Percentiles rank a stretch among this genome's conserved stretches.
These are phyloP conservation scores for Oryza meyeriana DNA, from an alignment of 176 grass and related monocot species.

Conservation along the genomic window DNA sequence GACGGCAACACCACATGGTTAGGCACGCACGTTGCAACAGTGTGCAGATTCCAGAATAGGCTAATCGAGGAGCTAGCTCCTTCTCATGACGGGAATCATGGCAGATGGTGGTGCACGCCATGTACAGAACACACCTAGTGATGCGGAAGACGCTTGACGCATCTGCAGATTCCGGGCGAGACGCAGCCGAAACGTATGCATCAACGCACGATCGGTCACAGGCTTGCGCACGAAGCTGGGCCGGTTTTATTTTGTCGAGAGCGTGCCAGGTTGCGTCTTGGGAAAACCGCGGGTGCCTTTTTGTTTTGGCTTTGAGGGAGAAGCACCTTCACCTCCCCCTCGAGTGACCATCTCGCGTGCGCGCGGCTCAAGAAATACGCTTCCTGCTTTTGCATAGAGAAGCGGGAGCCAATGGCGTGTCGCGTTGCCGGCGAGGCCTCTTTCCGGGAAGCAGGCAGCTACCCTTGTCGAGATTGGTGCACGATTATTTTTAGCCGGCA, in stretches of 20 bases:
- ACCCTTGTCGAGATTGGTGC: neutral
- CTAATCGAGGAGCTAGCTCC: neutral
- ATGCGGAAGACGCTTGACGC: neutral
- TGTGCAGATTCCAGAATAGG: neutral
- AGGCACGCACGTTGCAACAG: neutral
- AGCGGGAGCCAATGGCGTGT: neutral
- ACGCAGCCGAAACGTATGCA: neutral
- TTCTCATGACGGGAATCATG: constrained; percentile 24
- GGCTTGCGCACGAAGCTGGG: neutral
- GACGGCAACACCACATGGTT: constrained; percentile 19
- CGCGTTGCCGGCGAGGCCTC: constrained; percentile 13
- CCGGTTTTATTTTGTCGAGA: neutral
- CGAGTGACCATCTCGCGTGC: too few species aligned
- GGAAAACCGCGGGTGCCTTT: neutral
- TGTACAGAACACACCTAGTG: neutral
- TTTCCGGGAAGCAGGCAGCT: constrained; percentile 36
- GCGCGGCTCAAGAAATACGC: neutral
- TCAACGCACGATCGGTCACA: too few species aligned
- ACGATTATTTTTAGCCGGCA: neutral
- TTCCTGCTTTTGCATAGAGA: neutral
- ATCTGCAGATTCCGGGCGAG: neutral
- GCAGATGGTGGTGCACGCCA: constrained; percentile 6
- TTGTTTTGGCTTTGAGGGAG: neutral
- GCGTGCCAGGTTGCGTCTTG: constrained; percentile 15
- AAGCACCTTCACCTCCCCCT: constrained; percentile 1